Conservation (phyloP, 768 basidiomycete species). For the Lactarius psammicola region DNA sequence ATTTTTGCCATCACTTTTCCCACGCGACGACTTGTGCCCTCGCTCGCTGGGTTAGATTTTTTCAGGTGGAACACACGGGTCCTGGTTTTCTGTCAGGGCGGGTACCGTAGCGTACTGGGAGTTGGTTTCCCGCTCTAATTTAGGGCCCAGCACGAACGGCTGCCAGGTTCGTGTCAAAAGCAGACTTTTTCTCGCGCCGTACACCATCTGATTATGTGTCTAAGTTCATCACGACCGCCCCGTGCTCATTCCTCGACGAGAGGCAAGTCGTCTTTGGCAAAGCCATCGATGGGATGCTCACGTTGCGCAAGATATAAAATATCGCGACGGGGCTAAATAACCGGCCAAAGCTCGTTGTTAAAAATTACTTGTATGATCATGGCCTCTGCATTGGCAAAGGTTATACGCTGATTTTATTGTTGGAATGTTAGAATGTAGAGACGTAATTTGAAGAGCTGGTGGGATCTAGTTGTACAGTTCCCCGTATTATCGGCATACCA, state of each 20-base stretch:
- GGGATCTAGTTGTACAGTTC: neutral
- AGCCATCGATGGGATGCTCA: constrained; percentile 91
- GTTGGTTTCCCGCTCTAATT: constrained; percentile 49
- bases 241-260: constrained; percentile 94
- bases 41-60: constrained; percentile 55
- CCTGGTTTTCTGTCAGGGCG: constrained; percentile 91
- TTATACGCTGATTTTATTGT: neutral
- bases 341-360: constrained; percentile 82
- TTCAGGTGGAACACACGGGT: constrained; percentile 80
- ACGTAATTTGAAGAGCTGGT: constrained; percentile 36
- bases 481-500: neutral
- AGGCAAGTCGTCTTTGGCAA: constrained; percentile 93
- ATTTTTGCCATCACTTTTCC: no score
- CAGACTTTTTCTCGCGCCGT: neutral
- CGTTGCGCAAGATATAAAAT: constrained; percentile 93
- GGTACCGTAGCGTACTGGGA: constrained; percentile 15
- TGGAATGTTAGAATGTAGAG: constrained; percentile 37
- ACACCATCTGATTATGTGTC: neutral
- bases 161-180: constrained; percentile 58
- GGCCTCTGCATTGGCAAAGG: no score
- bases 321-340: constrained; percentile 91
- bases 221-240: constrained; percentile 92
- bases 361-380: constrained; percentile 70
- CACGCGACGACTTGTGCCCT: constrained; percentile 3
- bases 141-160: constrained; percentile 90